phyloP scores from a whole-genome alignment of 106 monocot genomes.

The Phalaenopsis aphrodite region DNA sequence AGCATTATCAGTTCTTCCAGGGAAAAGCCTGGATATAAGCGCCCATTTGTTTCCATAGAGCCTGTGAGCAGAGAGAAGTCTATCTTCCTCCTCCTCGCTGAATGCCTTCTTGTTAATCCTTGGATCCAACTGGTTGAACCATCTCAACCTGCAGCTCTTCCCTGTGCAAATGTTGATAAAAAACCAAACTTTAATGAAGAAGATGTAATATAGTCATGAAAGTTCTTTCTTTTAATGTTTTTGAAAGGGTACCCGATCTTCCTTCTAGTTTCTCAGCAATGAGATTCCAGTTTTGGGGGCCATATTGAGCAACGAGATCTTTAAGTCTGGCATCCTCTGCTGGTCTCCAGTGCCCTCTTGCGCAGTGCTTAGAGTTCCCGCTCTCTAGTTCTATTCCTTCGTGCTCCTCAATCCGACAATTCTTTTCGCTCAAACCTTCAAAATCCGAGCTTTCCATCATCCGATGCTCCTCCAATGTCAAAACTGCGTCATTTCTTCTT shows the following conservation, averaged over 20 bases:
- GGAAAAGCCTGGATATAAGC: constrained; percentile 60
- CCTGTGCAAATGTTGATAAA: constrained; percentile 25
- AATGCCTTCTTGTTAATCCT: constrained; percentile 65
- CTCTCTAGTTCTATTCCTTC: constrained; percentile 6
- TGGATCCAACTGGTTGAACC: constrained; percentile 90
- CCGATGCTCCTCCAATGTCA: not conserved
- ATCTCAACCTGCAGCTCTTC: constrained; percentile 80
- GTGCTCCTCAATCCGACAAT: not conserved
- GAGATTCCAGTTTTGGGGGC: constrained; percentile 93
- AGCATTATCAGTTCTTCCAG: constrained; percentile 81
- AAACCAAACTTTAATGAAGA: not conserved
- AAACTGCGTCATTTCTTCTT: not conserved
- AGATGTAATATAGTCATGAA: not conserved
- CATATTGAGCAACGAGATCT: constrained; percentile 68
- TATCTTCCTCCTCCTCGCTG: constrained; percentile 65
- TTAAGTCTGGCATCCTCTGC: constrained; percentile 81
- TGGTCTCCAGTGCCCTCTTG: constrained; percentile 84
- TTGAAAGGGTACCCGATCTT: constrained; percentile 58
- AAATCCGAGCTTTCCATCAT: not conserved
- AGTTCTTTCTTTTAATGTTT: not conserved
- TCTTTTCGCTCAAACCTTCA: not conserved
- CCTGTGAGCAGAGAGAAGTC: constrained; percentile 51
- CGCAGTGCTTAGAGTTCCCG: constrained; percentile 46
- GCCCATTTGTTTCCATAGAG: constrained; percentile 82
- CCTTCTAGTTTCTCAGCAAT: constrained; percentile 85